phyloP scores from a whole-genome alignment of 306 rosid species.

The Vachellia collinsii region DNA sequence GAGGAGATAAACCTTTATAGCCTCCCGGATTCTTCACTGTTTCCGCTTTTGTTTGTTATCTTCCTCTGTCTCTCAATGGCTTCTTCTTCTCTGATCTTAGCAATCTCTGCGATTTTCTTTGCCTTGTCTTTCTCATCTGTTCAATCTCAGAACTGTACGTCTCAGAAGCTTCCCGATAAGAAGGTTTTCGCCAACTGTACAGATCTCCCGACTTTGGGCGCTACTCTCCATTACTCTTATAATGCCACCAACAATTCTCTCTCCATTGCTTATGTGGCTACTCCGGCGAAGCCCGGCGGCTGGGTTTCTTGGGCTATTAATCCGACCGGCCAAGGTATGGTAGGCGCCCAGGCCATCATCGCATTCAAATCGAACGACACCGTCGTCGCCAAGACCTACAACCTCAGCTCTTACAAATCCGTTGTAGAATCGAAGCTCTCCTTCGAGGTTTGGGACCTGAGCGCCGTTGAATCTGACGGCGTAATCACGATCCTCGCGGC shows the following conservation, averaged over 20 bases:
- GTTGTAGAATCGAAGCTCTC: conserved; percentile 25
- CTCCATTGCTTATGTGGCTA: conserved; percentile 62
- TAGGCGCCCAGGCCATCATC: conserved; percentile 57
- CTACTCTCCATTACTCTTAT: conserved; percentile 64
- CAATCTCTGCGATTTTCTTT: conserved; percentile 6
- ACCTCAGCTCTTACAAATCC: conserved; percentile 26
- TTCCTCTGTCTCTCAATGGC: conserved; percentile 33
- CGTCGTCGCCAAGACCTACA: conserved; percentile 35
- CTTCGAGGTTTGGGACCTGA: conserved; percentile 41
- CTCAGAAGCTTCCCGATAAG: conserved; percentile 46
- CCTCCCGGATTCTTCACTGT: not conserved
- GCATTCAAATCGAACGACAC: conserved; percentile 39
- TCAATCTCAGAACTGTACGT: conserved; percentile 47
- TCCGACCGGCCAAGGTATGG: conserved; percentile 55
- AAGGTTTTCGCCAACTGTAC: conserved; percentile 54
- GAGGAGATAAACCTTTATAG: not conserved
- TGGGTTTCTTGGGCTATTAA: conserved; percentile 84
- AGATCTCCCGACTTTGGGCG: conserved; percentile 49
- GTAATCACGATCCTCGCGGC: conserved; percentile 44
- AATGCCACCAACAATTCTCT: conserved; percentile 58
- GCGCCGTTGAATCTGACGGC: conserved; percentile 30
- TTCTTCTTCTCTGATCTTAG: not conserved
- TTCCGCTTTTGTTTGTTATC: not conserved
- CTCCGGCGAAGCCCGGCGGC: conserved; percentile 42
- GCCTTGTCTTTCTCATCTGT: conserved; percentile 36